phyloP scores from a whole-genome alignment of 2,329 filamentous ascomycete species.

The Arthrobotrys conoides region DNA sequence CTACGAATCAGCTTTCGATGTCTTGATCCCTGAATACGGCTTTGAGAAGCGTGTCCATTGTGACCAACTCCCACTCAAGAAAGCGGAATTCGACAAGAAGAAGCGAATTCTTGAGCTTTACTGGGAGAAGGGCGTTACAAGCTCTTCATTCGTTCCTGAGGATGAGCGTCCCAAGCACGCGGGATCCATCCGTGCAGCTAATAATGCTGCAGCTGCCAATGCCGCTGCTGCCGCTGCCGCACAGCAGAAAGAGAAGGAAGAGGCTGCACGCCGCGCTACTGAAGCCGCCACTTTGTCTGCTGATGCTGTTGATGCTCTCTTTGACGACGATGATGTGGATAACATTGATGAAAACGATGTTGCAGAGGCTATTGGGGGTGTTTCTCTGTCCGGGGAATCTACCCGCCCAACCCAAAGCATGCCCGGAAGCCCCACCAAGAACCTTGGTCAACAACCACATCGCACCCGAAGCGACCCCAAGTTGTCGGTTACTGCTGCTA shows the following conservation, averaged over 20 bases:
- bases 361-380: conserved; percentile 91
- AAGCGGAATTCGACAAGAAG: conserved; percentile 99
- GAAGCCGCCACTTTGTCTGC: conserved; percentile 95
- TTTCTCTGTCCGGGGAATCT: conserved; percentile 77
- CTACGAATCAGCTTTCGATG: conserved; percentile 98
- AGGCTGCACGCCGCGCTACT: conserved; percentile 91
- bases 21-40: conserved; percentile 96
- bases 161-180: conserved; percentile 93
- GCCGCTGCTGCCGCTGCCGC: conserved; percentile 86
- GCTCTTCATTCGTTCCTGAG: conserved; percentile 94
- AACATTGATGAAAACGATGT: conserved; percentile 78
- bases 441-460: conserved; percentile 80
- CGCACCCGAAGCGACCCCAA: conserved; percentile 95
- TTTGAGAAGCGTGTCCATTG: conserved; percentile 99
- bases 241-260: conserved; percentile 86
- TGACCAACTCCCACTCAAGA: conserved; percentile 96
- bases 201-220: conserved; percentile 79
- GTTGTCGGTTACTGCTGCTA: conserved; percentile 77
- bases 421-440: conserved; percentile 87
- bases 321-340: conserved; percentile 92
- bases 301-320: conserved; percentile 93
- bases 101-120: conserved; percentile 94
- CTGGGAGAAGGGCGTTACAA: conserved; percentile 99
- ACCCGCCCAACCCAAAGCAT: conserved; percentile 96
- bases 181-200: conserved; percentile 79